Percentiles rank a stretch among this genome's conserved stretches.
Conservation (phyloP, 2,329 filamentous ascomycete species). For the Epicoccum sorghinum region DNA sequence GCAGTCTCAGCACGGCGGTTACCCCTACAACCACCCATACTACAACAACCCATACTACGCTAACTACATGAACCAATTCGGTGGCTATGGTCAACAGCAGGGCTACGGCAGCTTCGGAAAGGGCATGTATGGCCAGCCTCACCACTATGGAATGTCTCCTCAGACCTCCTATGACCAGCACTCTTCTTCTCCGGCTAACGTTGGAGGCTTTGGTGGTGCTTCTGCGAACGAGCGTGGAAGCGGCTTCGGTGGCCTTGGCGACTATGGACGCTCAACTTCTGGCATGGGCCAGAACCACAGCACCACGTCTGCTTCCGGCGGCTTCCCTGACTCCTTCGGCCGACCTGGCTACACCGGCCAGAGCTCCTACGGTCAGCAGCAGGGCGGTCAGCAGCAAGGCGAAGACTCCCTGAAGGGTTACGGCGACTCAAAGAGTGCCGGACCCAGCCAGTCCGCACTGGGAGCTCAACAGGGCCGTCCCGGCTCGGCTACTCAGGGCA, state of each 20-base stretch:
- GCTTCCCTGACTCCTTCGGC: slow-evolving; percentile 65
- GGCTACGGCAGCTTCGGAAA: slow-evolving; percentile 60
- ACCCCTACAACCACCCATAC: slow-evolving; percentile 62
- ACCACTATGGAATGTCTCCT: slow-evolving; percentile 64
- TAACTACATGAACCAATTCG: slow-evolving; percentile 68
- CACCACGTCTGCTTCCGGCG: slow-evolving; percentile 55
- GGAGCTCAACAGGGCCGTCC: slow-evolving; percentile 66
- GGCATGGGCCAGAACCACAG: slow-evolving; percentile 62
- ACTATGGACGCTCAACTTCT: slow-evolving; percentile 66
- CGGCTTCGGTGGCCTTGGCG: slow-evolving; percentile 59
- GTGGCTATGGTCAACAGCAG: slow-evolving; percentile 57
- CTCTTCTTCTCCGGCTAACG: slow-evolving; percentile 67
- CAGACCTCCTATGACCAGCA: slow-evolving; percentile 66
- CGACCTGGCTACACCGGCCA: slow-evolving; percentile 63
- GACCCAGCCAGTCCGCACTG: slow-evolving; percentile 65
- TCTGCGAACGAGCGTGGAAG: slow-evolving; percentile 55
- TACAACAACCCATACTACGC: slow-evolving; percentile 68
- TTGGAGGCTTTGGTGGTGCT: slow-evolving; percentile 58
- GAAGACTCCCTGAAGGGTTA: slow-evolving; percentile 65
- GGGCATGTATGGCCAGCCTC: slow-evolving; percentile 68
- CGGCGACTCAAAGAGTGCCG: slow-evolving; percentile 61
- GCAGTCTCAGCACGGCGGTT: slow-evolving; percentile 48
- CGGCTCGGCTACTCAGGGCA: slow-evolving; percentile 66
- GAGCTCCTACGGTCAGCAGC: slow-evolving; percentile 56
- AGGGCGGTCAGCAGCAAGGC: slow-evolving; percentile 55